Percentiles rank a stretch among this genome's conserved stretches.
Evolutionary conservation across 2,329 filamentous ascomycete species (phyloP).

Genomic region (Diaporthe ilicicola): DNA sequence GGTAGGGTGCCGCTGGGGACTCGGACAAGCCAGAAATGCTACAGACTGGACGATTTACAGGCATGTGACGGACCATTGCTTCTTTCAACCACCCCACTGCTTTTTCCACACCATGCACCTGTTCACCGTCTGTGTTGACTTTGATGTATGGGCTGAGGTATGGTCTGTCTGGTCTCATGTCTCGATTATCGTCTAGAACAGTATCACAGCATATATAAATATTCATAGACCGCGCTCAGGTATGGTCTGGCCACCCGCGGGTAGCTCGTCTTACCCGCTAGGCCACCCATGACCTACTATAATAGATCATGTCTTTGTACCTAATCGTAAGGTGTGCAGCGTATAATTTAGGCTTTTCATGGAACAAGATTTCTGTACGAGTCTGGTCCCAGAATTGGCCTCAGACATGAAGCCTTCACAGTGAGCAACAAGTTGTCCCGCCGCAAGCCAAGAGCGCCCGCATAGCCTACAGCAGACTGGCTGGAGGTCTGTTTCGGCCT

Average conservation of each 20-base stretch:
- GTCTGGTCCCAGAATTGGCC: neutral
- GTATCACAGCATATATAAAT: neutral
- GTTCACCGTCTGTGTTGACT: too few relatives aligned
- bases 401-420: neutral
- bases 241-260: neutral
- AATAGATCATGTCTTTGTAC: neutral
- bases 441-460: neutral
- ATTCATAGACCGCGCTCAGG: neutral
- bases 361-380: neutral
- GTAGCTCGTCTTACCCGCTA: neutral
- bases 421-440: too few relatives aligned
- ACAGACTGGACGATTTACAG: slow-evolving; percentile 8
- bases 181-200: neutral
- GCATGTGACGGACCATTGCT: slow-evolving; percentile 29
- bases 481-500: neutral
- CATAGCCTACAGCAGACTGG: neutral
- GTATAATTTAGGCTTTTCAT: neutral
- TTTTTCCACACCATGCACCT: neutral
- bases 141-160: neutral
- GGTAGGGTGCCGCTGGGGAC: neutral
- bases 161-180: neutral
- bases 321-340: neutral
- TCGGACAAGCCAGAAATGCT: too few relatives aligned
- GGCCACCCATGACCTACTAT: neutral
- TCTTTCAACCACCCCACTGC: slow-evolving; percentile 16